These are phyloP conservation scores for Albophoma yamanashiensis DNA, from an alignment of 2,329 filamentous ascomycete species.

Conservation along the genomic window DNA sequence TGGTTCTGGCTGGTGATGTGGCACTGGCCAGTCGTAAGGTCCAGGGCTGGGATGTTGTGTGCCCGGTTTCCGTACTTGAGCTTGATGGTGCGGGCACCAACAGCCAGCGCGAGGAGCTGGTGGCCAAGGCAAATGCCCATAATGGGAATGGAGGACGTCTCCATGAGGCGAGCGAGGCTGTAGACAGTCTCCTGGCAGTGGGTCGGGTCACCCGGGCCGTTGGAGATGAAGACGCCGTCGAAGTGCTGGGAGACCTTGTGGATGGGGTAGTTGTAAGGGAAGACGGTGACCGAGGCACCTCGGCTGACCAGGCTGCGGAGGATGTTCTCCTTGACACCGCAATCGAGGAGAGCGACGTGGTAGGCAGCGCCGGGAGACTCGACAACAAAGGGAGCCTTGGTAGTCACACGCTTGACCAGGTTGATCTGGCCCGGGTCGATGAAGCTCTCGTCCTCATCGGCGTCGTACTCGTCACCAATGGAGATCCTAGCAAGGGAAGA, in stretches of 20 bases:
- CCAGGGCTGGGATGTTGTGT: conserved; percentile 94
- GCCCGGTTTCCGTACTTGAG: conserved; percentile 98
- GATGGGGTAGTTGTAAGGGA: conserved; percentile 95
- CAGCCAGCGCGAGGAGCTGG: conserved; percentile 84
- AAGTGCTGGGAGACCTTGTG: conserved; percentile 98
- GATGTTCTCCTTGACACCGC: conserved; percentile 99
- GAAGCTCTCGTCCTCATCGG: conserved; percentile 93
- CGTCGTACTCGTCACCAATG: conserved; percentile 95
- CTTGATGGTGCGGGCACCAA: conserved; percentile 86
- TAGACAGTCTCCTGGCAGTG: conserved; percentile 93
- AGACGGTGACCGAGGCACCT: conserved; percentile 84
- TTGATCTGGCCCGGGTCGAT: conserved; percentile 95
- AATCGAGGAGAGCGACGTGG: conserved; percentile 93
- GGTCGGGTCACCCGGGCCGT: conserved; percentile 94
- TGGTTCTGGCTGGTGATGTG: conserved; percentile 99
- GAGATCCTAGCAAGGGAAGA: conserved; percentile 92
- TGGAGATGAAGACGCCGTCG: conserved; percentile 97
- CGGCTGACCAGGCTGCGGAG: conserved; percentile 86
- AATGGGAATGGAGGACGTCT: conserved; percentile 80
- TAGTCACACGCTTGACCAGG: conserved; percentile 90
- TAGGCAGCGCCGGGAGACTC: conserved; percentile 72
- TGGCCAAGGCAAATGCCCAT: conserved; percentile 98
- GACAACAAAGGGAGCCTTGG: conserved; percentile 95
- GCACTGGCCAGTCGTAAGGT: conserved; percentile 91
- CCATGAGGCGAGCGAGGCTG: conserved; percentile 84